phyloP scores from a whole-genome alignment of 441 rosid genomes.

The Aquilaria agallochum region DNA sequence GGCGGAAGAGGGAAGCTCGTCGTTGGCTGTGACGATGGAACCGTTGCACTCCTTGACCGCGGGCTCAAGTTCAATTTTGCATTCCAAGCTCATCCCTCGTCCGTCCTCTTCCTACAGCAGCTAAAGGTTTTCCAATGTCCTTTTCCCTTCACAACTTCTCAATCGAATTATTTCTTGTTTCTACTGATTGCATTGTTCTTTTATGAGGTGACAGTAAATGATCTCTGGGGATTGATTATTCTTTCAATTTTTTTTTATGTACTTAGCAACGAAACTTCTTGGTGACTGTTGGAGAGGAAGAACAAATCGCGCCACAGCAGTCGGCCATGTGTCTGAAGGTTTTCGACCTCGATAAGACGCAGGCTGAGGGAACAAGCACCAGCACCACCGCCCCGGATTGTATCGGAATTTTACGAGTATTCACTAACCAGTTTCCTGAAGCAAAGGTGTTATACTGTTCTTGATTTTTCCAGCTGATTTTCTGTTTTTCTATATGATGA shows the following conservation, averaged over 20 bases:
- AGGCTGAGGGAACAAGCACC: constrained; percentile 75
- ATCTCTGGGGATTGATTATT: constrained; percentile 7
- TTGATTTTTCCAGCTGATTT: not conserved
- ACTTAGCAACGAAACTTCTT: constrained; percentile 89
- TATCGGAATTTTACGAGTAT: constrained; percentile 80
- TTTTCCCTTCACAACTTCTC: constrained; percentile 1
- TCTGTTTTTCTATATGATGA: not conserved
- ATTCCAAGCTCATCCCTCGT: constrained; percentile 79
- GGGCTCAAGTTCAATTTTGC: constrained; percentile 86
- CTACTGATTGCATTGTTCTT: not conserved
- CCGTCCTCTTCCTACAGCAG: constrained; percentile 85
- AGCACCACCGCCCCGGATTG: constrained; percentile 54
- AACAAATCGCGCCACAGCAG: constrained; percentile 71
- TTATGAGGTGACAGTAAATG: not conserved
- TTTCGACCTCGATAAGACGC: constrained; percentile 86
- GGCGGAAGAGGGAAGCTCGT: constrained; percentile 95
- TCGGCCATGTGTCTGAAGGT: constrained; percentile 89
- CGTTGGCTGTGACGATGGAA: constrained; percentile 83
- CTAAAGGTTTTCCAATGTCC: constrained; percentile 54
- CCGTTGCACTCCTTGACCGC: constrained; percentile 84
- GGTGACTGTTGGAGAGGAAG: constrained; percentile 91
- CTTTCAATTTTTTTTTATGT: not conserved
- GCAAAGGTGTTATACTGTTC: constrained; percentile 54
- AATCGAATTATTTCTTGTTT: not conserved
- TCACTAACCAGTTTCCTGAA: constrained; percentile 89